Evolutionary conservation across 805 yeast species (phyloP).

Genomic region (Citeromyces nyonsensis): DNA sequence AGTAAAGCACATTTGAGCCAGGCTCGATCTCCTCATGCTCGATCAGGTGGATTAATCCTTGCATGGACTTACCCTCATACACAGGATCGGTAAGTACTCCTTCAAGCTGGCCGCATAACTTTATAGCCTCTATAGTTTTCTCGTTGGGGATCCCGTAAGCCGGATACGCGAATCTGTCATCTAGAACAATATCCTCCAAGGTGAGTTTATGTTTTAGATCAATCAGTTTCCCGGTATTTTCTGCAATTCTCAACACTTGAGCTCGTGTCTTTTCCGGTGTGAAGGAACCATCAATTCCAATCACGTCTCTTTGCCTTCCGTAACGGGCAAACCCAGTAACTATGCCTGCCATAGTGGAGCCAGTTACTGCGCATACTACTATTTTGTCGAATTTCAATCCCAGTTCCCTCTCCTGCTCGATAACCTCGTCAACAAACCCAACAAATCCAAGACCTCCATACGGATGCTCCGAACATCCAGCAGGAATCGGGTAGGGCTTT

Average conservation of each 20-base stretch:
- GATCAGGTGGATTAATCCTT: conserved; percentile 13
- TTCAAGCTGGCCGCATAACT: conserved; percentile 16
- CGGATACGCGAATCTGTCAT: conserved; percentile 17
- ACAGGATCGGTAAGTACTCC: conserved; percentile 20
- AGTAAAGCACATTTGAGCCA: conserved; percentile 15
- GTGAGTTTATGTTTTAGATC: conserved; percentile 12
- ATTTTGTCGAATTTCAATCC: conserved; percentile 17
- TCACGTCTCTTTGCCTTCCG: conserved; percentile 16
- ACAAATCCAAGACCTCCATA: conserved; percentile 20
- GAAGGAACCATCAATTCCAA: conserved; percentile 19
- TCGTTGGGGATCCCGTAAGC: conserved; percentile 18
- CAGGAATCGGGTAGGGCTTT: conserved; percentile 20
- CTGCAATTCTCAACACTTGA: conserved; percentile 17
- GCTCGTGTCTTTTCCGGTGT: conserved; percentile 17
- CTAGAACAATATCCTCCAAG: conserved; percentile 11
- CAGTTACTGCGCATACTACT: conserved; percentile 18
- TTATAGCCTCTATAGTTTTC: conserved; percentile 19
- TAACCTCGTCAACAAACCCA: conserved; percentile 17
- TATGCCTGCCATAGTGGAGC: conserved; percentile 18
- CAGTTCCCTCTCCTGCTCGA: conserved; percentile 16
- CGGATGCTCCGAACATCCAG: conserved; percentile 19
- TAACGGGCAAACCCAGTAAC: conserved; percentile 17
- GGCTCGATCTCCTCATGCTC: conserved; percentile 11
- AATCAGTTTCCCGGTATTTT: conserved; percentile 14
- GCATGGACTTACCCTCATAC: conserved; percentile 19